Percentiles rank a stretch among this genome's conserved stretches.
These are phyloP conservation scores for Rhodotorula mucilaginosa DNA, from an alignment of 1,284 basidiomycete species.

Conservation along the genomic window DNA sequence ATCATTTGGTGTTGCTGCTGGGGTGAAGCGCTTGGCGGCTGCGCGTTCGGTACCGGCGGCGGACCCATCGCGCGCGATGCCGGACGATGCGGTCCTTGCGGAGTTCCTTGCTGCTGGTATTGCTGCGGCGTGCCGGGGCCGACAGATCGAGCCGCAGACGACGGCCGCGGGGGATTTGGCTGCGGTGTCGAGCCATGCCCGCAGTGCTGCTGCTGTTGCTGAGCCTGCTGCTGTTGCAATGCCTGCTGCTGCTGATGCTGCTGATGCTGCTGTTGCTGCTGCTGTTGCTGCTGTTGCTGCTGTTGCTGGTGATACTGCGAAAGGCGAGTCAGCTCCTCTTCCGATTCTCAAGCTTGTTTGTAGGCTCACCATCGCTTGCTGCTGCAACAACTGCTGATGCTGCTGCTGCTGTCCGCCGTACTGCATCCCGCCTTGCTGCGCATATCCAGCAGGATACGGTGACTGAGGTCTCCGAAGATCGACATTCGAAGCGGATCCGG, in stretches of 20 bases:
- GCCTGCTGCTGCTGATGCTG: slow-evolving; percentile 9
- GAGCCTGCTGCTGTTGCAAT: slow-evolving; percentile 10
- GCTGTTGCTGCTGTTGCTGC: slow-evolving; percentile 9
- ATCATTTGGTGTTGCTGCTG: background rate
- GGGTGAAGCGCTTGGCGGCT: background rate
- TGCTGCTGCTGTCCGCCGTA: background rate
- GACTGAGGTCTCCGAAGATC: too few species aligned
- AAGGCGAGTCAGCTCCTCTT: background rate
- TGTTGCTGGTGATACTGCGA: background rate
- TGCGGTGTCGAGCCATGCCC: background rate
- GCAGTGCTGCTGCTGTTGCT: slow-evolving; percentile 15
- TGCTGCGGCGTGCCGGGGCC: background rate
- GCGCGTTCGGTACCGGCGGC: background rate
- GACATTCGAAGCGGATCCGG: too few species aligned
- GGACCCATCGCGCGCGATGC: background rate
- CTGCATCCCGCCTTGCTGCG: background rate
- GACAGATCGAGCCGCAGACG: background rate
- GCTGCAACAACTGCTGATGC: background rate
- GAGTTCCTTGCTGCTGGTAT: background rate
- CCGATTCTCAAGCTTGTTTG: background rate
- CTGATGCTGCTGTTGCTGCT: slow-evolving; percentile 10
- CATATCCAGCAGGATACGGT: background rate
- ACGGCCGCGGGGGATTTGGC: background rate
- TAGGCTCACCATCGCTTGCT: background rate
- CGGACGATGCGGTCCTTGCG: too few species aligned